phyloP scores from a whole-genome alignment of 2,329 filamentous ascomycete species.

The Phaeomoniella chlamydospora region DNA sequence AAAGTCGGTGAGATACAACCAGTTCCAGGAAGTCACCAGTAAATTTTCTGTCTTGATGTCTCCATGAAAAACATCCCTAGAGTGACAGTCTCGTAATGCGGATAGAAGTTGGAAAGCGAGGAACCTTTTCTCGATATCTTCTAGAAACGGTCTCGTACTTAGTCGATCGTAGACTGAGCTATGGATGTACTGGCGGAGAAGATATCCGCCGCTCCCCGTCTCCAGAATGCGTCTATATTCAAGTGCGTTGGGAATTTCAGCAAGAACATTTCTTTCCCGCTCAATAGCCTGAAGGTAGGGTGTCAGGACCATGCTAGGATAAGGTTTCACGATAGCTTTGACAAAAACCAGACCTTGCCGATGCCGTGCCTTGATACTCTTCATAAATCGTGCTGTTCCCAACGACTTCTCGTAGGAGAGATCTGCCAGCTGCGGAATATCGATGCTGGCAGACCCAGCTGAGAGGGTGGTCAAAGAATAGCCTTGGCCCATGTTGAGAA shows the following conservation, averaged over 20 bases:
- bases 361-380: conserved; percentile 81
- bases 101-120: conserved; percentile 90
- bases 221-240: conserved; percentile 84
- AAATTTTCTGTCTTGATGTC: conserved; percentile 99
- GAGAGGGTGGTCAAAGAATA: conserved; percentile 89
- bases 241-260: conserved; percentile 79
- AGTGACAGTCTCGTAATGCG: conserved; percentile 81
- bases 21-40: conserved; percentile 97
- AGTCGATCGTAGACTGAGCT: conserved; percentile 95
- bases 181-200: conserved; percentile 89
- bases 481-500: conserved; percentile 71
- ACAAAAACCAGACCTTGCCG: conserved; percentile 84
- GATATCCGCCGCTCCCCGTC: conserved; percentile 78
- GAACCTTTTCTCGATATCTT: conserved; percentile 99
- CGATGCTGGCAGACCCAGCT: conserved; percentile 82
- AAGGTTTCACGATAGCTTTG: conserved; percentile 90
- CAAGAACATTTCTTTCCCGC: conserved; percentile 68
- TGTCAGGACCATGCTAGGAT: conserved; percentile 64
- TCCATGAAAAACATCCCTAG: conserved; percentile 79
- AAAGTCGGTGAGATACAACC: conserved; percentile 96
- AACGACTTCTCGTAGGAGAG: conserved; percentile 84
- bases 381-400: conserved; percentile 88
- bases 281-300: conserved; percentile 61
- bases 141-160: conserved; percentile 84
- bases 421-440: conserved; percentile 82